These are phyloP conservation scores for Neckera pumila DNA, from an alignment of 225 moss, liverwort and hornwort species.

Conservation along the genomic window DNA sequence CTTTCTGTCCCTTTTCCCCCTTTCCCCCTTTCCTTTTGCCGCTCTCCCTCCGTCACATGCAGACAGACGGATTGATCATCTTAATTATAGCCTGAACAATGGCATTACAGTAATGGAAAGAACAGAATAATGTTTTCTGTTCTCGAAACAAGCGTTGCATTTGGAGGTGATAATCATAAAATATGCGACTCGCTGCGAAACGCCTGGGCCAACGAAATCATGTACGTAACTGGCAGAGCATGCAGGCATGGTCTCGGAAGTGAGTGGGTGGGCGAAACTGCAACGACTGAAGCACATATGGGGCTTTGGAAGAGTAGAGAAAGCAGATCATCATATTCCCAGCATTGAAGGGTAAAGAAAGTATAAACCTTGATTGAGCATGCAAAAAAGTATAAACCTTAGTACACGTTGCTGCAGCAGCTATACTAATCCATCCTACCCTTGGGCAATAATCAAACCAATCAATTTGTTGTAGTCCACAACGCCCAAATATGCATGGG, in stretches of 20 bases:
- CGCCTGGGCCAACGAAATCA: neutral
- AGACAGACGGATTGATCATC: neutral
- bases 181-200: neutral
- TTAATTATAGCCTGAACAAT: neutral
- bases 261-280: neutral
- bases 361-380: neutral
- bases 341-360: neutral
- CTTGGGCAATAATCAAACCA: neutral
- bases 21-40: neutral
- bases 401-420: constrained; percentile 9
- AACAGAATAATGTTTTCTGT: neutral
- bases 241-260: neutral
- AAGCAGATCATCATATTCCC: neutral
- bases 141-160: neutral
- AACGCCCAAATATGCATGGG: neutral
- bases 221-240: neutral
- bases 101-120: neutral
- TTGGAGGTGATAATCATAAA: neutral
- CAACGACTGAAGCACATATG: neutral
- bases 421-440: neutral
- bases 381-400: neutral
- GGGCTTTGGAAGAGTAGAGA: neutral
- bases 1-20: neutral
- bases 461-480: constrained; percentile 6
- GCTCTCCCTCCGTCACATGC: neutral